phyloP scores from a whole-genome alignment of 805 yeast species.

The Saccharomyces paradoxus region DNA sequence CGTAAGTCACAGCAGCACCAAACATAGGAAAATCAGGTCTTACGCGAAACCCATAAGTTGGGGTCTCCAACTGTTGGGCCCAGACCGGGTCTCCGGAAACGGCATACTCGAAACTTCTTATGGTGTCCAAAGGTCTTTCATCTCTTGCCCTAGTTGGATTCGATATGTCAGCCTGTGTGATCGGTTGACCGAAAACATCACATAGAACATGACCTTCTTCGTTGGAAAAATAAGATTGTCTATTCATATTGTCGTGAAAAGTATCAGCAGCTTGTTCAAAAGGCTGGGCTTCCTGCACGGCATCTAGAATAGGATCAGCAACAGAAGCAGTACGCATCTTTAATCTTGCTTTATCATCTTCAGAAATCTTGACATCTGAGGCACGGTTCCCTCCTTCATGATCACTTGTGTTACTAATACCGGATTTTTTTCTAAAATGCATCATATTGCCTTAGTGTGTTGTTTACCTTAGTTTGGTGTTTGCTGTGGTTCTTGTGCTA shows the following conservation, averaged over 20 bases:
- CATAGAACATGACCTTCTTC: constrained; percentile 39
- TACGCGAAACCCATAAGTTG: constrained; percentile 75
- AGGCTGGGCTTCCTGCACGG: constrained; percentile 94
- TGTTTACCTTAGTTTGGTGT: neutral
- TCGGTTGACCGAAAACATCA: constrained; percentile 83
- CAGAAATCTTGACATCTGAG: constrained; percentile 37
- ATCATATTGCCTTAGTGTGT: constrained; percentile 30
- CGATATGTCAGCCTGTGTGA: constrained; percentile 72
- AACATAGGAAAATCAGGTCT: constrained; percentile 56
- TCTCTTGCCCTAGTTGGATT: constrained; percentile 91
- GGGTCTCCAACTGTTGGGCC: constrained; percentile 74
- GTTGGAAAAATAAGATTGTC: constrained; percentile 31
- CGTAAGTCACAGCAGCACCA: constrained; percentile 25
- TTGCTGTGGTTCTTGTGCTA: neutral
- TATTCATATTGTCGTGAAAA: constrained; percentile 29
- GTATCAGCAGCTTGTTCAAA: constrained; percentile 55
- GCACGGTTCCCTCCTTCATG: constrained; percentile 25
- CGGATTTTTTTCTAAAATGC: constrained; percentile 37
- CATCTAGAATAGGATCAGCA: constrained; percentile 85
- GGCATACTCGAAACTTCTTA: constrained; percentile 86
- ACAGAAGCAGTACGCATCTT: constrained; percentile 62
- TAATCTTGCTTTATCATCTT: constrained; percentile 45
- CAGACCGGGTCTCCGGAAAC: constrained; percentile 70
- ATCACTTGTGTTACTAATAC: constrained; percentile 20
- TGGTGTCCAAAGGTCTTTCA: constrained; percentile 95